Evolutionary conservation across 768 basidiomycete species (phyloP).

Genomic region (Lanmaoa pseudosensibilis): DNA sequence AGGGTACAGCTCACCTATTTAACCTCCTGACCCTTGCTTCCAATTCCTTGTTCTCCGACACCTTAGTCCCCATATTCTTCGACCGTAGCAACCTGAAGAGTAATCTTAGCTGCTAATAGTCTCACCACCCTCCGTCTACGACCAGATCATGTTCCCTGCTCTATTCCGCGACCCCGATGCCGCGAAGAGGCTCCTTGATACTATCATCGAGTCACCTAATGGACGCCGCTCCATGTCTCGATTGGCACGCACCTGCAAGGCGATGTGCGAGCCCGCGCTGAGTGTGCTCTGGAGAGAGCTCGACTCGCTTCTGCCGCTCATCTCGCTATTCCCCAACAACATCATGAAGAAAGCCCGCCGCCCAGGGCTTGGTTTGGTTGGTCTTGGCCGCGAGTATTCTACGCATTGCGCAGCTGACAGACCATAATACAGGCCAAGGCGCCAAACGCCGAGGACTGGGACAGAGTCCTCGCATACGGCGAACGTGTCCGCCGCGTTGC

Average conservation of each 20-base stretch:
- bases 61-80: constrained; percentile 34
- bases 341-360: constrained; percentile 68
- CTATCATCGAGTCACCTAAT: constrained; percentile 54
- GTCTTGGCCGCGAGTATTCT: constrained; percentile 27
- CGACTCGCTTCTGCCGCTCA: constrained; percentile 69
- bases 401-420: constrained; percentile 6
- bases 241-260: constrained; percentile 72
- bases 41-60: constrained; percentile 40
- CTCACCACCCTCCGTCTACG: constrained; percentile 43
- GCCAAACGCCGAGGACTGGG: constrained; percentile 72
- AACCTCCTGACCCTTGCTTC: constrained; percentile 34
- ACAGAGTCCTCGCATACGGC: constrained; percentile 61
- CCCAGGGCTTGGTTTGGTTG: constrained; percentile 75
- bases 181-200: constrained; percentile 50
- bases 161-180: constrained; percentile 66
- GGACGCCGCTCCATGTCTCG: constrained; percentile 69
- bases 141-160: constrained; percentile 50
- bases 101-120: constrained; percentile 27
- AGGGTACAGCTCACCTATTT: constrained; percentile 40
- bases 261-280: constrained; percentile 71
- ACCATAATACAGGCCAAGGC: constrained; percentile 46
- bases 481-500: constrained; percentile 66
- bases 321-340: constrained; percentile 68
- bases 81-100: constrained; percentile 31
- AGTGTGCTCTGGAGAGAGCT: constrained; percentile 75